Evolutionary conservation across 345 rosid genomes (phyloP).

Genomic region (Aquilaria yunnanensis): DNA sequence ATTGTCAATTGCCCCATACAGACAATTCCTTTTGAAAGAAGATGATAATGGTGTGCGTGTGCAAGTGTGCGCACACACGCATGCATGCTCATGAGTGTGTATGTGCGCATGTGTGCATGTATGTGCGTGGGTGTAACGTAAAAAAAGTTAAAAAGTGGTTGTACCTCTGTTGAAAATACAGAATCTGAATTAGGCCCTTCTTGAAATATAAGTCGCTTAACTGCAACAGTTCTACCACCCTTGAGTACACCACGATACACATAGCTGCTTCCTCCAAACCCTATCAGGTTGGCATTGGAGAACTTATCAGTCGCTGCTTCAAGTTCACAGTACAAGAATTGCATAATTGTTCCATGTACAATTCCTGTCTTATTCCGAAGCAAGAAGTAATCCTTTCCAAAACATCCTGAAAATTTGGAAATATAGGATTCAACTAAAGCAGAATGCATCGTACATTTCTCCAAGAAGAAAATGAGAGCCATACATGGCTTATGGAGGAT

Average conservation of each 20-base stretch:
- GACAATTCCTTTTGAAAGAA: background rate
- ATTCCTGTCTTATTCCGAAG: conserved; percentile 44
- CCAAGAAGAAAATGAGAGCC: too few species aligned
- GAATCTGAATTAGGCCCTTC: conserved; percentile 58
- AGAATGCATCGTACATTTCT: too few species aligned
- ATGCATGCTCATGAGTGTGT: too few species aligned
- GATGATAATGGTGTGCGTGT: background rate
- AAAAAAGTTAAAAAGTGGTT: conserved; percentile 7
- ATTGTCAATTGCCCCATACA: conserved; percentile 3
- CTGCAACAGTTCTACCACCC: conserved; percentile 77
- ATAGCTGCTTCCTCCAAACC: conserved; percentile 85
- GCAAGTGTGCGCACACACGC: background rate
- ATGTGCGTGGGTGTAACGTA: background rate
- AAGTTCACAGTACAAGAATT: conserved; percentile 64
- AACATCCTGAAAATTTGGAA: conserved; percentile 48
- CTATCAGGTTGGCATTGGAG: conserved; percentile 63
- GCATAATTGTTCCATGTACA: conserved; percentile 47
- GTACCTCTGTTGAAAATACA: conserved; percentile 72
- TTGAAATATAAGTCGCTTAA: conserved; percentile 66
- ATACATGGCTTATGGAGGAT: too few species aligned
- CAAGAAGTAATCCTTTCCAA: conserved; percentile 45
- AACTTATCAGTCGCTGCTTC: conserved; percentile 75
- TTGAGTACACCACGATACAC: conserved; percentile 82
- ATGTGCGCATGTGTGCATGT: too few species aligned
- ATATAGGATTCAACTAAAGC: background rate